Conservation (phyloP, 192 early-diverging fungal genomes). For the Paraglomus brasilianum region DNA sequence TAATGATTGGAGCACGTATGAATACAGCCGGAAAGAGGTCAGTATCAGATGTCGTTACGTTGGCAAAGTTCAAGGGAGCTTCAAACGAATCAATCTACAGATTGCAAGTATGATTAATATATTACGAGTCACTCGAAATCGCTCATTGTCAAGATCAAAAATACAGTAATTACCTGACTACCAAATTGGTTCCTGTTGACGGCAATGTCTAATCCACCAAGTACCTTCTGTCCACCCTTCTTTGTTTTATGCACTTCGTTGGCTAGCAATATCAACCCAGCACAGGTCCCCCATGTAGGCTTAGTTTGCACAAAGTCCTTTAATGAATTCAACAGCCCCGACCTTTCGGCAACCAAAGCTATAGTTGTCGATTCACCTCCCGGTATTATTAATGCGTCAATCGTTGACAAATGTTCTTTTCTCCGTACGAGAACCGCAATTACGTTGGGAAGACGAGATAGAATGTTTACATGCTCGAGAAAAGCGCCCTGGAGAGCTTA, state of each 20-base stretch:
- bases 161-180: slow-evolving; percentile 55
- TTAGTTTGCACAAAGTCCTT: slow-evolving; percentile 71
- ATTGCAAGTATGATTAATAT: background rate
- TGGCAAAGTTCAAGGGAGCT: slow-evolving; percentile 57
- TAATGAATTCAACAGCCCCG: slow-evolving; percentile 75
- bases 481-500: slow-evolving; percentile 96
- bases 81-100: slow-evolving; percentile 79
- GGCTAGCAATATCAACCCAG: slow-evolving; percentile 91
- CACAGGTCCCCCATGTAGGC: slow-evolving; percentile 94
- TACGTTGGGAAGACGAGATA: slow-evolving; percentile 67
- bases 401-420: slow-evolving; percentile 59
- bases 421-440: slow-evolving; percentile 65
- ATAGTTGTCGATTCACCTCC: slow-evolving; percentile 96
- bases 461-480: slow-evolving; percentile 83
- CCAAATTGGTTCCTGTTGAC: slow-evolving; percentile 96
- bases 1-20: slow-evolving; percentile 93
- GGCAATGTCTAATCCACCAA: slow-evolving; percentile 79
- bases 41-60: slow-evolving; percentile 41
- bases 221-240: slow-evolving; percentile 80
- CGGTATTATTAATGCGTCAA: slow-evolving; percentile 92
- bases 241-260: slow-evolving; percentile 72
- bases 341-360: slow-evolving; percentile 87
- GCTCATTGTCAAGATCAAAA: background rate
- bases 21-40: slow-evolving; percentile 71
- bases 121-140: background rate